Percentiles rank a stretch among this genome's conserved stretches.
Conservation (phyloP, 2,329 filamentous ascomycete genomes). For the Aspergillus uvarum region DNA sequence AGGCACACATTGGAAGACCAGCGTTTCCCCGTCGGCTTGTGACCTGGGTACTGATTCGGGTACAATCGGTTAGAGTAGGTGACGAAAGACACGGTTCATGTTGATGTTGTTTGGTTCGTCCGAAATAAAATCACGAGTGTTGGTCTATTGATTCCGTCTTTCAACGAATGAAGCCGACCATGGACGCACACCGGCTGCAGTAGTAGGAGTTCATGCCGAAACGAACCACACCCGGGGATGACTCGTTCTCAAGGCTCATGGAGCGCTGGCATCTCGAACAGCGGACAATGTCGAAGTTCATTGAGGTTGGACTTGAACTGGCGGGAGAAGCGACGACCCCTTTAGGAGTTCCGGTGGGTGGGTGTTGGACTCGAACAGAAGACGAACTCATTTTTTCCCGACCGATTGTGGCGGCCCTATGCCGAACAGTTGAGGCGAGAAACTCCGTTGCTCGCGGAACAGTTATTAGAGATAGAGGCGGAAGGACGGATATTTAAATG, state of each 20-base stretch:
- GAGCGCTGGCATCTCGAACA: conserved; percentile 51
- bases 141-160: not conserved
- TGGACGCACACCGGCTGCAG: conserved; percentile 46
- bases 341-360: conserved; percentile 25
- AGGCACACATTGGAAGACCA: conserved; percentile 11
- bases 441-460: not conserved
- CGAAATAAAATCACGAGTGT: not conserved
- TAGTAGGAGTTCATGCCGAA: conserved; percentile 54
- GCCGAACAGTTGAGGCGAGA: not conserved
- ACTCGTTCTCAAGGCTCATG: conserved; percentile 42
- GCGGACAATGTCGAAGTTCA: conserved; percentile 44
- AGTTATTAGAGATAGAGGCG: not conserved
- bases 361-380: conserved; percentile 34
- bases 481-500: not conserved
- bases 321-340: conserved; percentile 25
- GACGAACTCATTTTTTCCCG: conserved; percentile 38
- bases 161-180: conserved; percentile 47
- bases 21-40: not conserved
- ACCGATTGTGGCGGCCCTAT: not conserved
- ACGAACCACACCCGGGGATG: conserved; percentile 40
- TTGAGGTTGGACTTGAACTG: conserved; percentile 23
- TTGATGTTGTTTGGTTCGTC: conserved; percentile 3
- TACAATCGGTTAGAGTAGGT: not conserved
- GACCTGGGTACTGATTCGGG: not conserved
- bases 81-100: not conserved